phyloP scores from a whole-genome alignment of 78 protist species.

The Dictyostelium discoideum region DNA sequence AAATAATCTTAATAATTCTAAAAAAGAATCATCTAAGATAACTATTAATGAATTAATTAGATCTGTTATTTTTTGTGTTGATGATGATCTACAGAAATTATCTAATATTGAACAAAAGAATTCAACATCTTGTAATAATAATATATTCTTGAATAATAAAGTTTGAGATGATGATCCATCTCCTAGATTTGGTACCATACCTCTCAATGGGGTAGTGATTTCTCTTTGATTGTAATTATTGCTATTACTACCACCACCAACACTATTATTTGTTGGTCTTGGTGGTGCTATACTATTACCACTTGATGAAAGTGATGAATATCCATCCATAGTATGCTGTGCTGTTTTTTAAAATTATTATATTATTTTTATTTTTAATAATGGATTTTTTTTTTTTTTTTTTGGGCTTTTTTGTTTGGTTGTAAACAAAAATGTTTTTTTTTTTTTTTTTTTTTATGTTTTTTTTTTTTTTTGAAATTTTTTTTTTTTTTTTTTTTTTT shows the following conservation, averaged over 20 bases:
- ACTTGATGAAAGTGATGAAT: background rate
- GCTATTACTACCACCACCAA: background rate
- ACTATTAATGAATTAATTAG: constrained; percentile 9
- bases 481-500: too few relatives aligned
- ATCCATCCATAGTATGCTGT: background rate
- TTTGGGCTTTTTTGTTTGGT: too few relatives aligned
- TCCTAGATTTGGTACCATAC: background rate
- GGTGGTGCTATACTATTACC: background rate
- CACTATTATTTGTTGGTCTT: background rate
- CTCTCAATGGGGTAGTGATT: background rate
- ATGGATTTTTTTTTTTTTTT: too few relatives aligned
- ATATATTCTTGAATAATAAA: constrained; percentile 25
- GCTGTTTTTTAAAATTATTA: background rate
- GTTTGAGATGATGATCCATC: constrained; percentile 1
- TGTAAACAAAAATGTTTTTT: too few relatives aligned
- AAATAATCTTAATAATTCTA: constrained; percentile 13
- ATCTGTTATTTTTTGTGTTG: constrained; percentile 30
- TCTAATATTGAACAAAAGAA: constrained; percentile 42
- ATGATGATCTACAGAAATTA: constrained; percentile 5
- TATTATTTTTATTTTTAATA: too few relatives aligned
- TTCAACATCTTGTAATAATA: constrained; percentile 25
- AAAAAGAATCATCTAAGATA: constrained; percentile 34
- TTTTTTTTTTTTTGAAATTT: too few relatives aligned
- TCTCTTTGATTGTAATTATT: background rate
- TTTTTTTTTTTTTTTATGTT: too few relatives aligned